Percentiles rank a stretch among this genome's conserved stretches.
These are phyloP conservation scores for barrel medic (Medicago truncatula) DNA, from an alignment of 306 rosid species.

Conservation along the genomic window MtrunA17r5.0-ANR NC_053048.1:49674501-49675000, in stretches of 20 bases:
- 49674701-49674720: constrained; percentile 57
- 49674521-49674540: neutral
- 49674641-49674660: neutral
- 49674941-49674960: too few species aligned
- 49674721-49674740: neutral
- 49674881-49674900: too few species aligned
- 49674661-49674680: constrained; percentile 28
- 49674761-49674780: neutral
- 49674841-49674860: too few species aligned
- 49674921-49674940: too few species aligned
- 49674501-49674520: constrained; percentile 2
- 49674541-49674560: neutral
- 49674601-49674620: neutral
- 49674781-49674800: neutral
- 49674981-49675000: too few species aligned
- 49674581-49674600: constrained; percentile 33
- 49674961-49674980: too few species aligned
- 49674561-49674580: neutral
- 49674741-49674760: constrained; percentile 29
- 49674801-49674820: too few species aligned
- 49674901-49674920: too few species aligned
- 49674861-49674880: too few species aligned
- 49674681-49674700: constrained; percentile 47
- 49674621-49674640: constrained; percentile 21
- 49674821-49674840: too few species aligned